phyloP scores from a whole-genome alignment of 306 rosid species.

The Sicyos edulis region DNA sequence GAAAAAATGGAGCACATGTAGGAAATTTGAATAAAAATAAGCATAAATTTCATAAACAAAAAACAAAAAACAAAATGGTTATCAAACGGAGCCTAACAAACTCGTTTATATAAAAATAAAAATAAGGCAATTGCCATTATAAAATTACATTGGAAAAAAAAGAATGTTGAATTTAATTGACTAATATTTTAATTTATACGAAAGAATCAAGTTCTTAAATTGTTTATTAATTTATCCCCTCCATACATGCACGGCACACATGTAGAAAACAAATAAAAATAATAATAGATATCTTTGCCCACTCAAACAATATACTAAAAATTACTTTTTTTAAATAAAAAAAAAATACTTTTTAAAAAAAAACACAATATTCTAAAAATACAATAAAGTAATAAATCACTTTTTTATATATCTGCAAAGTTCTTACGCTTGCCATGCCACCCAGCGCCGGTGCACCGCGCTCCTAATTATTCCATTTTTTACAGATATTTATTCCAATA shows the following conservation, averaged over 20 bases:
- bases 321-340: too few species aligned
- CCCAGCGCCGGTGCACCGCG: constrained; percentile 61
- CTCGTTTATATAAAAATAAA: too few species aligned
- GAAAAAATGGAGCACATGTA: too few species aligned
- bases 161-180: neutral
- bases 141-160: neutral
- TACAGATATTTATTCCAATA: constrained; percentile 22
- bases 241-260: neutral
- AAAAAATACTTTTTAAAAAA: too few species aligned
- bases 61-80: too few species aligned
- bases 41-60: too few species aligned
- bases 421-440: neutral
- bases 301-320: too few species aligned
- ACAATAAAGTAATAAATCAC: constrained; percentile 1
- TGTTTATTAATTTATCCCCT: neutral
- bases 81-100: too few species aligned
- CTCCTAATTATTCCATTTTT: constrained; percentile 28
- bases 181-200: neutral
- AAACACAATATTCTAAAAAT: neutral
- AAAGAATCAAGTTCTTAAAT: too few species aligned
- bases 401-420: neutral
- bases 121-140: neutral
- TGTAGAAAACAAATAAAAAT: constrained; percentile 1
- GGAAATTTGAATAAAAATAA: too few species aligned
- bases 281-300: constrained; percentile 11